These are phyloP conservation scores for Crucihimalaya himalaica DNA, from an alignment of 345 rosid genomes.

Conservation along the genomic window DNA sequence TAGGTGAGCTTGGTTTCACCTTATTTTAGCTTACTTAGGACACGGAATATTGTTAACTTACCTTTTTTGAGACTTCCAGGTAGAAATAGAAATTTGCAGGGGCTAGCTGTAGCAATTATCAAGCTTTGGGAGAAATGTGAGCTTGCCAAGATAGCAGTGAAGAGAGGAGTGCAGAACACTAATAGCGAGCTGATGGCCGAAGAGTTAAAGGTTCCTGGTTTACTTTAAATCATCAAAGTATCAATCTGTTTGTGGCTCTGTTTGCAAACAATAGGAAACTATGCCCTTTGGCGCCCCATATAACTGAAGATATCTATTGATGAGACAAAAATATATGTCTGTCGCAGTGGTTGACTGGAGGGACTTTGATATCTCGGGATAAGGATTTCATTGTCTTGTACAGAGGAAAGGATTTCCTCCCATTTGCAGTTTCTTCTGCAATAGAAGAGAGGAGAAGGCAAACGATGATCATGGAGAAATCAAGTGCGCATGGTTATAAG, in stretches of 20 bases:
- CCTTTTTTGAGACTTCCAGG: conserved; percentile 50
- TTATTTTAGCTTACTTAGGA: conserved; percentile 10
- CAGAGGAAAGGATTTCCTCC: conserved; percentile 97
- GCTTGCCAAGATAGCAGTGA: conserved; percentile 88
- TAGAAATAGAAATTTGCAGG: conserved; percentile 84
- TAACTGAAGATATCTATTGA: conserved; percentile 30
- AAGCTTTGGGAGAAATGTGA: conserved; percentile 99
- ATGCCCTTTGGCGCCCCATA: neutral
- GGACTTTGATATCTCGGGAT: conserved; percentile 76
- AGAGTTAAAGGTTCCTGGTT: conserved; percentile 71
- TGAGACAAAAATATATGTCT: conserved; percentile 27
- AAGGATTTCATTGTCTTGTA: conserved; percentile 78
- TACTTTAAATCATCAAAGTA: conserved; percentile 2
- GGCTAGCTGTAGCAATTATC: conserved; percentile 76
- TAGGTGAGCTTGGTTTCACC: conserved; percentile 50
- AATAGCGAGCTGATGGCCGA: conserved; percentile 84
- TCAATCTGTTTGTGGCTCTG: conserved; percentile 9
- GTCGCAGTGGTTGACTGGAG: conserved; percentile 90
- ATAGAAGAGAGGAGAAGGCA: conserved; percentile 73
- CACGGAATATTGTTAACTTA: conserved; percentile 14
- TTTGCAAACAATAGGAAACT: conserved; percentile 8
- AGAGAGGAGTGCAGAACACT: conserved; percentile 86
- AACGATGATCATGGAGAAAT: conserved; percentile 41
- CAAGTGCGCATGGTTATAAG: conserved; percentile 27
- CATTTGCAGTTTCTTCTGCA: conserved; percentile 80